Percentiles rank a stretch among this genome's conserved stretches.
phyloP scores from a whole-genome alignment of 306 rosid genomes.

The Vachellia pachyceras region DNA sequence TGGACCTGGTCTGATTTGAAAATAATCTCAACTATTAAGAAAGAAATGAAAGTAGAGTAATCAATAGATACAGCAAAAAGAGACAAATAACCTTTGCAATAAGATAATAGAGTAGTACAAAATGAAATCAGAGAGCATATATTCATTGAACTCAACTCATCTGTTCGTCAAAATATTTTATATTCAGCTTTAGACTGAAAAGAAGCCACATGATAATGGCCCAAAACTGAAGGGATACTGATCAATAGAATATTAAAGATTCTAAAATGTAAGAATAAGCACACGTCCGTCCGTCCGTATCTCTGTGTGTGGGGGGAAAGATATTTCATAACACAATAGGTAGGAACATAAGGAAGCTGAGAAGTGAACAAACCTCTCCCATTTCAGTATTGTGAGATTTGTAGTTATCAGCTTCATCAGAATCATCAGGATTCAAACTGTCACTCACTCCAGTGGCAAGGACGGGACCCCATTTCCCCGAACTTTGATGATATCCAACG shows the following conservation, averaged over 20 bases:
- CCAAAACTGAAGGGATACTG: neutral
- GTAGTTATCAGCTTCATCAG: conserved; percentile 49
- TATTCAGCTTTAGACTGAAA: conserved; percentile 4
- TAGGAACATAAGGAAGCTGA: too few species aligned
- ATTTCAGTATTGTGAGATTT: conserved; percentile 53
- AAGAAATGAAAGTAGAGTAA: neutral
- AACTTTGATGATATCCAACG: conserved; percentile 51
- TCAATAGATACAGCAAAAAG: neutral
- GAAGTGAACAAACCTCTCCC: conserved; percentile 60
- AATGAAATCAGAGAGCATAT: neutral
- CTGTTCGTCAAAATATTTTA: neutral
- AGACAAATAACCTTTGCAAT: neutral
- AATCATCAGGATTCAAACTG: conserved; percentile 64
- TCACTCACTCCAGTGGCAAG: conserved; percentile 49
- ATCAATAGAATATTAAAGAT: conserved; percentile 8
- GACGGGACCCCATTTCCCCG: conserved; percentile 55
- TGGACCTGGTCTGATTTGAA: neutral
- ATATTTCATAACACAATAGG: too few species aligned
- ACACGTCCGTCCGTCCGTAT: too few species aligned
- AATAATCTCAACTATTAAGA: conserved; percentile 15
- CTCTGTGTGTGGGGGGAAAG: neutral
- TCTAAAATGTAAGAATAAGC: neutral
- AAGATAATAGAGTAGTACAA: neutral
- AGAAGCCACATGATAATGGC: conserved; percentile 7
- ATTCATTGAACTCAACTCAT: neutral